Evolutionary conservation across 2,329 filamentous ascomycete species (phyloP).

Genomic region (Metarhizium album): DNA sequence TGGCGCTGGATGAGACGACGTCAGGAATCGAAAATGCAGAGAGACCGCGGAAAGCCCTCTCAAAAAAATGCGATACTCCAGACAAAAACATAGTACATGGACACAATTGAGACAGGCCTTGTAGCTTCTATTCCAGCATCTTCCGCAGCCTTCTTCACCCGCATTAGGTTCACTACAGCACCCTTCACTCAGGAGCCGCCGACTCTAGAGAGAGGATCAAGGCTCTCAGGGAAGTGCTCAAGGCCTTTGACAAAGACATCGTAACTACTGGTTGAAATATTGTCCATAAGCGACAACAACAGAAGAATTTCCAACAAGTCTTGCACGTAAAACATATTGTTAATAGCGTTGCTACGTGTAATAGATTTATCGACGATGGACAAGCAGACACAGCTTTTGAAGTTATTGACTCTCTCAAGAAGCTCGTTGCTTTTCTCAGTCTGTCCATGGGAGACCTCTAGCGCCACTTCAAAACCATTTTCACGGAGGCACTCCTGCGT

Average conservation of each 20-base stretch:
- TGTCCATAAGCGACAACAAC: conserved; percentile 67
- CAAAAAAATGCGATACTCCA: conserved; percentile 95
- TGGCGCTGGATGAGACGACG: conserved; percentile 44
- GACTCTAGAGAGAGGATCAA: conserved; percentile 86
- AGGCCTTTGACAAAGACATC: conserved; percentile 75
- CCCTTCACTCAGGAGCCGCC: conserved; percentile 80
- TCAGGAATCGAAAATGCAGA: conserved; percentile 33
- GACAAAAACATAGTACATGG: conserved; percentile 99
- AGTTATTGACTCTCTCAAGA: conserved; percentile 67
- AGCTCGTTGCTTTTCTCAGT: conserved; percentile 71
- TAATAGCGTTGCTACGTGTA: conserved; percentile 62
- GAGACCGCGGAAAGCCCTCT: conserved; percentile 68
- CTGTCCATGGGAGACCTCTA: conserved; percentile 73
- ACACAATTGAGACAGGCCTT: conserved; percentile 93
- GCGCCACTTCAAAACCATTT: conserved; percentile 63
- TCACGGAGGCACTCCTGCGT: conserved; percentile 65
- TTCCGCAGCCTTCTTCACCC: conserved; percentile 91
- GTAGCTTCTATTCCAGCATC: conserved; percentile 94
- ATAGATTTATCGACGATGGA: conserved; percentile 70
- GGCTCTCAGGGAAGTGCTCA: conserved; percentile 65
- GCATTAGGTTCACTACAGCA: conserved; percentile 85
- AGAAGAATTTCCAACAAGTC: conserved; percentile 76
- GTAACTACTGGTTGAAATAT: conserved; percentile 76
- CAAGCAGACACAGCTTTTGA: conserved; percentile 71
- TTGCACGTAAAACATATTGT: conserved; percentile 73